Evolutionary conservation across 2,329 filamentous ascomycete species (phyloP).

Genomic region (Aspergillus candidus): DNA sequence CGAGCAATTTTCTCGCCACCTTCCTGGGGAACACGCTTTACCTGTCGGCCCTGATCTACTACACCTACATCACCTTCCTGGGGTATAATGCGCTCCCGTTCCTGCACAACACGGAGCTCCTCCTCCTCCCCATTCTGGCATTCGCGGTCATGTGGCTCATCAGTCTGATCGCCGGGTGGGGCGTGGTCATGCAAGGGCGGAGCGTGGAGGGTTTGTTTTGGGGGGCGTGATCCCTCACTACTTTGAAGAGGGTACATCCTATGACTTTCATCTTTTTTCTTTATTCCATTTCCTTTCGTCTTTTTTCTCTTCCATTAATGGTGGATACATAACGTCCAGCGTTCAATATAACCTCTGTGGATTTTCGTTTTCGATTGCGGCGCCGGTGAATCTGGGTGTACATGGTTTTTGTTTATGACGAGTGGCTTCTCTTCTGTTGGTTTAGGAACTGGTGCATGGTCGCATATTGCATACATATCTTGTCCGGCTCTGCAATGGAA

Average conservation of each 20-base stretch:
- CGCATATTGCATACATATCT: neutral
- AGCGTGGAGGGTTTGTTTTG: slow-evolving; percentile 40
- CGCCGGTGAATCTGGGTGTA: slow-evolving; percentile 22
- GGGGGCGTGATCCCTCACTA: slow-evolving; percentile 28
- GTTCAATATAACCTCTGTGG: neutral
- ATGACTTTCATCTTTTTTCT: slow-evolving; percentile 5
- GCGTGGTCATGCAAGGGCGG: slow-evolving; percentile 40
- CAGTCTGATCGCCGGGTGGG: slow-evolving; percentile 43
- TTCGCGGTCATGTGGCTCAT: slow-evolving; percentile 55
- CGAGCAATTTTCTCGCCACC: slow-evolving; percentile 40
- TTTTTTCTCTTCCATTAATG: slow-evolving; percentile 1
- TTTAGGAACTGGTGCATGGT: neutral
- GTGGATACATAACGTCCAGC: neutral
- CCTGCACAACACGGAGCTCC: slow-evolving; percentile 60
- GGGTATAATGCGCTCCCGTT: slow-evolving; percentile 65
- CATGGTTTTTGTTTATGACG: neutral
- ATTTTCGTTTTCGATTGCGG: slow-evolving; percentile 9
- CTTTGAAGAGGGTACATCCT: too few species aligned
- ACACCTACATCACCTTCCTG: slow-evolving; percentile 62
- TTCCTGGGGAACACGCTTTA: slow-evolving; percentile 62
- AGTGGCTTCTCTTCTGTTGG: neutral
- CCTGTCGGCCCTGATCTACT: slow-evolving; percentile 59
- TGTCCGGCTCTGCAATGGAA: neutral
- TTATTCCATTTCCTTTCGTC: neutral
- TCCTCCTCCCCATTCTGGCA: slow-evolving; percentile 57